phyloP scores from a whole-genome alignment of 495 filamentous ascomycete genomes.

The Aspergillus ostianus region DNA sequence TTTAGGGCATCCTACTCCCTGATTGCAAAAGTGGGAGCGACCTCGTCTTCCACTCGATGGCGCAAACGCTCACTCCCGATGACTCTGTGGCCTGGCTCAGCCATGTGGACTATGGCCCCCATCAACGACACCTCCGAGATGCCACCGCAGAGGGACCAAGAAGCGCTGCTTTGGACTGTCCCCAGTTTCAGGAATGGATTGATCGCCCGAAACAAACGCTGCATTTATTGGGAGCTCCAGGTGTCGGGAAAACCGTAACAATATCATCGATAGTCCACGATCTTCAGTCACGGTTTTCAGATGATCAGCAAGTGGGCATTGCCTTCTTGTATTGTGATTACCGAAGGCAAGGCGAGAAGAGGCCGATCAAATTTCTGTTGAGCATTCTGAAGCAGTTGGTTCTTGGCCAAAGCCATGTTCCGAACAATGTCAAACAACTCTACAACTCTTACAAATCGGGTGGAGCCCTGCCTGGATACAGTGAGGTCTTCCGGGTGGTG shows the following conservation, averaged over 20 bases:
- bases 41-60: too few relatives aligned
- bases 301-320: background rate
- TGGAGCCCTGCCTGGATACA: background rate
- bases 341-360: background rate
- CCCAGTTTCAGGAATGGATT: background rate
- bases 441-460: background rate
- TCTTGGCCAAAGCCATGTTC: background rate
- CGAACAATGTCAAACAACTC: background rate
- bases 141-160: background rate
- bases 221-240: background rate
- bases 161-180: too few relatives aligned
- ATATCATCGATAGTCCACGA: background rate
- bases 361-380: background rate
- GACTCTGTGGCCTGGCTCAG: background rate
- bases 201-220: background rate
- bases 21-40: too few relatives aligned
- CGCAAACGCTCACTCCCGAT: too few relatives aligned
- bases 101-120: background rate
- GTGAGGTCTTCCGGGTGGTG: background rate
- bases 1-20: too few relatives aligned
- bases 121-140: background rate
- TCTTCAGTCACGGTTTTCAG: background rate
- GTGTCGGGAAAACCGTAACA: background rate
- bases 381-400: background rate
- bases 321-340: background rate